Percentiles rank a stretch among this genome's conserved stretches.
These are phyloP conservation scores for Alternaria sp. DNA, from an alignment of 2,329 filamentous ascomycete species.

Conservation along the genomic window DNA sequence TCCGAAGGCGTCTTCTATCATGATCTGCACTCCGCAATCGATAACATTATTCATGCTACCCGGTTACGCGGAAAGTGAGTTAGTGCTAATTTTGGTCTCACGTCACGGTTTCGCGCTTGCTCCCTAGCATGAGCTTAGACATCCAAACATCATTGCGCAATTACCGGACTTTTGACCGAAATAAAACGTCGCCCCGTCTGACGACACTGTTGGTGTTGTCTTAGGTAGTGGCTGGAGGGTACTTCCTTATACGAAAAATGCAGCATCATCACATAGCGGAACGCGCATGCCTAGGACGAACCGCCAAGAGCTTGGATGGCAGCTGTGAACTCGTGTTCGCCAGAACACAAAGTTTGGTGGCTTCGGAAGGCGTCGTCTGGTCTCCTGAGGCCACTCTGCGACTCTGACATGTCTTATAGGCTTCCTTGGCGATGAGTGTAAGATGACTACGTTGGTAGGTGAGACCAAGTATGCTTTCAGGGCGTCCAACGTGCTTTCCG, in stretches of 20 bases:
- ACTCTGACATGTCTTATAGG: not conserved
- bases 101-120: not conserved
- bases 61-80: not conserved
- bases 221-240: not conserved
- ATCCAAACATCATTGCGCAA: not conserved
- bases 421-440: slow-evolving; percentile 2
- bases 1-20: not conserved
- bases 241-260: not conserved
- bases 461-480: not conserved
- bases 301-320: not conserved
- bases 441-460: not conserved
- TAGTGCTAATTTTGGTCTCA: not conserved
- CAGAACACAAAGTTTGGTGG: not conserved
- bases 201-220: not conserved
- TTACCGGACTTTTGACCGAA: not conserved
- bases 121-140: not conserved
- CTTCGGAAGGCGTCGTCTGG: not conserved
- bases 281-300: not conserved
- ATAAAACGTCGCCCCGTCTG: not conserved
- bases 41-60: not conserved
- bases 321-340: not conserved
- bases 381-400: not conserved
- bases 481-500: not conserved
- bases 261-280: not conserved
- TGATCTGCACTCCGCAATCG: not conserved